Percentiles rank a stretch among this genome's conserved stretches.
phyloP scores from a whole-genome alignment of 1,284 basidiomycete genomes.

The Sparassis latifolia region DNA sequence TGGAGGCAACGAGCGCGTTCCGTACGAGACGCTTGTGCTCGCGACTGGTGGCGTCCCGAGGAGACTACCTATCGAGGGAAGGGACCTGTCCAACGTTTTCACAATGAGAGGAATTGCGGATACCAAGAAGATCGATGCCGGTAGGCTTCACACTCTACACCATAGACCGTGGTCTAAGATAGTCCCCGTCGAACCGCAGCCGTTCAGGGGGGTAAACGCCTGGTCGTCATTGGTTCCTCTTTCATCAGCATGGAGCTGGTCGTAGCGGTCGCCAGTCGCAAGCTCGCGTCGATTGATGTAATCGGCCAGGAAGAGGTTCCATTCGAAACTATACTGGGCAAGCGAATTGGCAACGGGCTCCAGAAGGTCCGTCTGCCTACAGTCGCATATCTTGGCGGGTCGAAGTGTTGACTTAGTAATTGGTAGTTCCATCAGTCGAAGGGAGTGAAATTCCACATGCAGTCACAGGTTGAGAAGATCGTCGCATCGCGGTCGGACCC shows the following conservation, averaged over 20 bases:
- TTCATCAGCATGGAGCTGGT: conserved; percentile 96
- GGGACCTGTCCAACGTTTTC: conserved; percentile 72
- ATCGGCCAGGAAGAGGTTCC: conserved; percentile 85
- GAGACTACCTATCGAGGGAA: conserved; percentile 74
- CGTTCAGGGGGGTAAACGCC: conserved; percentile 59
- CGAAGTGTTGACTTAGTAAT: background rate
- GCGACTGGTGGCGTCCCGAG: conserved; percentile 66
- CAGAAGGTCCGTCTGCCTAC: conserved; percentile 50
- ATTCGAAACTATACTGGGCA: conserved; percentile 78
- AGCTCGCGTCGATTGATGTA: conserved; percentile 73
- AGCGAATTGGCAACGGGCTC: conserved; percentile 74
- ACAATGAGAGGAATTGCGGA: conserved; percentile 73
- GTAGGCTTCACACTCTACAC: conserved; percentile 28
- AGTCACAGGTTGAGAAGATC: conserved; percentile 70
- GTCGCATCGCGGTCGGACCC: conserved; percentile 46
- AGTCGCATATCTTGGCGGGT: too few relatives aligned
- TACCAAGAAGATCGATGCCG: conserved; percentile 70
- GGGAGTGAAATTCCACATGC: conserved; percentile 82
- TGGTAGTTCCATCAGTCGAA: conserved; percentile 69
- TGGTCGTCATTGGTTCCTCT: conserved; percentile 85
- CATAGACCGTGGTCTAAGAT: conserved; percentile 1
- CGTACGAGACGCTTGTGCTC: conserved; percentile 72
- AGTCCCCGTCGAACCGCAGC: conserved; percentile 7
- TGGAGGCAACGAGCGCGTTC: conserved; percentile 51
- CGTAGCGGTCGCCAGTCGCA: conserved; percentile 67